Conservation (phyloP, 768 basidiomycete genomes). For the Omphalotus guepiniiformis region DNA sequence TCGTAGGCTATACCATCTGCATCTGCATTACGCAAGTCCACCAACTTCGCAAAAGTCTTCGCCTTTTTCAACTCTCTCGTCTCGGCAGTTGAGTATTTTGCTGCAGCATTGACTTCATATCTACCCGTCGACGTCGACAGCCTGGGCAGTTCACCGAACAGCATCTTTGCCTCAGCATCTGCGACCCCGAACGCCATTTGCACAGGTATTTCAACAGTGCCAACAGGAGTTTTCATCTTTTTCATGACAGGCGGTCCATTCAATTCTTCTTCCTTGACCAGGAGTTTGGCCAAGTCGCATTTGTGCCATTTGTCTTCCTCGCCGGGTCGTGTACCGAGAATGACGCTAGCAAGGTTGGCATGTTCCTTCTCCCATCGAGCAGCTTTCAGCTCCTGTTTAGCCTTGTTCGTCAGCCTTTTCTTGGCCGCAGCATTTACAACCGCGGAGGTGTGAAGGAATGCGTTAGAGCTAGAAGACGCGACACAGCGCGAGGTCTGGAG, state of each 20-base stretch:
- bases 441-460: conserved; percentile 45
- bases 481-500: conserved; percentile 35
- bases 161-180: conserved; percentile 47
- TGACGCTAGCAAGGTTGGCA: conserved; percentile 51
- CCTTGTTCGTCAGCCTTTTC: conserved; percentile 34
- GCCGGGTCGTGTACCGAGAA: conserved; percentile 67
- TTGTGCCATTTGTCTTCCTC: conserved; percentile 65
- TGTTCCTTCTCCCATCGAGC: conserved; percentile 34
- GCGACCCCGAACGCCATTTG: conserved; percentile 66
- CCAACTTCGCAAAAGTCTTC: conserved; percentile 56
- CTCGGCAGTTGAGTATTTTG: conserved; percentile 16
- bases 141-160: conserved; percentile 66
- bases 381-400: conserved; percentile 42
- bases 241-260: conserved; percentile 18
- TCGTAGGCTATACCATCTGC: conserved; percentile 83
- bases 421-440: conserved; percentile 28
- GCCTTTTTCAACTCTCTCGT: conserved; percentile 41
- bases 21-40: conserved; percentile 87
- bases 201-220: conserved; percentile 43
- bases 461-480: conserved; percentile 34
- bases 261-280: conserved; percentile 55
- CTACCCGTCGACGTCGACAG: conserved; percentile 34
- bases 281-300: conserved; percentile 59
- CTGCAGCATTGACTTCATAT: conserved; percentile 11
- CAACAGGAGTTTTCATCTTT: conserved; percentile 27